Conservation (phyloP, 2,329 filamentous ascomycete species). For the Dothistroma septosporum region DNA sequence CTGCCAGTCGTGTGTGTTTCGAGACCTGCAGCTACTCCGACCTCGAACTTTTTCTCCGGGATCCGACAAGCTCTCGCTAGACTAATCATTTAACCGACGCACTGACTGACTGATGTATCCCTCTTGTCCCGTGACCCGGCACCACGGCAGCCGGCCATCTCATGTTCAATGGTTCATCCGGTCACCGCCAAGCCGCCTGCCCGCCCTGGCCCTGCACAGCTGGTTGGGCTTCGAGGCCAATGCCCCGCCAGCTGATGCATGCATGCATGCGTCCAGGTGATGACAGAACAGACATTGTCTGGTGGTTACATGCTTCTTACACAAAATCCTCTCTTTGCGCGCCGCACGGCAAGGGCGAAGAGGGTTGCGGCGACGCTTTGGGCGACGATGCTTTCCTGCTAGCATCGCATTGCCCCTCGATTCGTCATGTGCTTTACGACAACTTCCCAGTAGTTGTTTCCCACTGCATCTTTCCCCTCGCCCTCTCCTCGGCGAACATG, state of each 20-base stretch:
- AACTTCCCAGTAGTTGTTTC: background rate
- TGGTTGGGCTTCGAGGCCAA: background rate
- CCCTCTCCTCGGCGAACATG: conserved; percentile 1
- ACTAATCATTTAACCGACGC: background rate
- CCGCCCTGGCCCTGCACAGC: too few relatives aligned
- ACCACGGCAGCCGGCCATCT: too few relatives aligned
- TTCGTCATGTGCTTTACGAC: background rate
- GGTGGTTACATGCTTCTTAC: too few relatives aligned
- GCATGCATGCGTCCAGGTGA: too few relatives aligned
- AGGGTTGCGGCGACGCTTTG: too few relatives aligned
- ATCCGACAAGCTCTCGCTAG: background rate
- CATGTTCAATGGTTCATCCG: too few relatives aligned
- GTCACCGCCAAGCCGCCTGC: too few relatives aligned
- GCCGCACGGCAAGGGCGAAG: too few relatives aligned
- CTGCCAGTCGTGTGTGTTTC: background rate
- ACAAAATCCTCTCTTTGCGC: too few relatives aligned
- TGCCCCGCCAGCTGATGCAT: background rate
- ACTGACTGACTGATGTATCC: background rate
- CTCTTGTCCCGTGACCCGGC: too few relatives aligned
- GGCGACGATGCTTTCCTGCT: background rate
- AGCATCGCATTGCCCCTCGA: background rate
- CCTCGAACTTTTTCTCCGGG: background rate
- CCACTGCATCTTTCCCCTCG: background rate
- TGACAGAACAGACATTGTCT: too few relatives aligned
- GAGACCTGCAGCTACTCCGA: background rate